Evolutionary conservation across 257 asterid species (phyloP).

Genomic region (Penstemon barbatus): DNA sequence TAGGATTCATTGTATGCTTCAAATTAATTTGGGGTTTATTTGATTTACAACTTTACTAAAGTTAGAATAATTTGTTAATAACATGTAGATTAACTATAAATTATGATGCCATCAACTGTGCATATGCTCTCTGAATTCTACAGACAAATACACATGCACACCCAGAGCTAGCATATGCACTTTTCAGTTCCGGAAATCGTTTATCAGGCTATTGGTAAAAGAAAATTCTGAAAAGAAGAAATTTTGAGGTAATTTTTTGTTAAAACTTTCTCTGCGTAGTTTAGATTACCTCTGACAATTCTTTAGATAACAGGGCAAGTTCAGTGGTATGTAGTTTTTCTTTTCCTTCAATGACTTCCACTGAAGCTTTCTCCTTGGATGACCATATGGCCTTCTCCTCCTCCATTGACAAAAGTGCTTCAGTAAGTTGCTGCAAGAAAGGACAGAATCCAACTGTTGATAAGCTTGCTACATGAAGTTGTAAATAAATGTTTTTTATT

Average conservation of each 20-base stretch:
- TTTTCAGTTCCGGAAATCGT: too few species aligned
- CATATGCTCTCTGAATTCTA: too few species aligned
- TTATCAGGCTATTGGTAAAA: neutral
- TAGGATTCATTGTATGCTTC: too few species aligned
- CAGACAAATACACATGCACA: too few species aligned
- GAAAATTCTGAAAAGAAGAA: conserved; percentile 2
- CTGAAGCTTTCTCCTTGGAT: conserved; percentile 83
- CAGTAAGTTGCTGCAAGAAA: conserved; percentile 78
- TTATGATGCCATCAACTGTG: too few species aligned
- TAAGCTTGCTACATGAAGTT: conserved; percentile 4
- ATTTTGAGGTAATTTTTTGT: neutral
- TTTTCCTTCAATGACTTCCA: conserved; percentile 62
- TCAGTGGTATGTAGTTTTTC: conserved; percentile 50
- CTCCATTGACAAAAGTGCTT: conserved; percentile 86
- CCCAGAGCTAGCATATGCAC: too few species aligned
- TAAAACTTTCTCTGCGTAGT: conserved; percentile 3
- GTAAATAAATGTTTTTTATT: neutral
- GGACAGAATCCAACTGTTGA: conserved; percentile 23
- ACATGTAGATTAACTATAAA: too few species aligned
- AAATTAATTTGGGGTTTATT: too few species aligned
- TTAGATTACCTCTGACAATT: conserved; percentile 63
- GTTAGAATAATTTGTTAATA: too few species aligned
- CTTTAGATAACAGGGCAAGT: conserved; percentile 48
- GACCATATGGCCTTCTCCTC: conserved; percentile 94
- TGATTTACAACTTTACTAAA: too few species aligned